phyloP scores from a whole-genome alignment of 495 filamentous ascomycete species.

The Xylona heveae region DNA sequence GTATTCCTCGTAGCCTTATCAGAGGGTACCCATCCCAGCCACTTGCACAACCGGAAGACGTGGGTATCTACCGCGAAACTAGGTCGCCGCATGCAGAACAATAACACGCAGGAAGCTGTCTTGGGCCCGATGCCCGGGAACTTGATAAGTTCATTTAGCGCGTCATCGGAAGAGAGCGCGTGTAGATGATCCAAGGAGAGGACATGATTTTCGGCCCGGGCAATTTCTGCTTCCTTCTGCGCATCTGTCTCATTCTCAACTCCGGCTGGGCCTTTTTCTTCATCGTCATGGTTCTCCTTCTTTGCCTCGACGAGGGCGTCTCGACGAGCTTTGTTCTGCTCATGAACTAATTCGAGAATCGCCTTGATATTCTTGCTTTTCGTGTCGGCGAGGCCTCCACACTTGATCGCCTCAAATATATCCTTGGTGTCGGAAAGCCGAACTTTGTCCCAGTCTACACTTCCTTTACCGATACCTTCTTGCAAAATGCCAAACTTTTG shows the following conservation, averaged over 20 bases:
- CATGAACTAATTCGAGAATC: conserved; percentile 61
- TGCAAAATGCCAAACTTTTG: conserved; percentile 42
- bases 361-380: conserved; percentile 64
- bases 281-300: conserved; percentile 6
- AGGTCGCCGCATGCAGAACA: conserved; percentile 59
- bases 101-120: conserved; percentile 66
- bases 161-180: conserved; percentile 38
- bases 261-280: conserved; percentile 11
- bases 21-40: conserved; percentile 64
- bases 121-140: conserved; percentile 83
- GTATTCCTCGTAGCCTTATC: conserved; percentile 39
- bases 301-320: conserved; percentile 12
- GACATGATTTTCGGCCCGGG: conserved; percentile 29
- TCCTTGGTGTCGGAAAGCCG: conserved; percentile 37
- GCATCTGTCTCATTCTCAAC: conserved; percentile 15
- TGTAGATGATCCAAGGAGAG: conserved; percentile 66
- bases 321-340: conserved; percentile 37
- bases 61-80: conserved; percentile 79
- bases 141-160: conserved; percentile 48
- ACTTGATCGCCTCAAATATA: conserved; percentile 50
- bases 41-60: conserved; percentile 59
- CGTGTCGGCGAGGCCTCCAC: conserved; percentile 43
- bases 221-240: conserved; percentile 28
- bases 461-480: conserved; percentile 46
- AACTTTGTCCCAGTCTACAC: conserved; percentile 74